These are phyloP conservation scores for Raddia distichophylla DNA, from an alignment of 176 grass and related monocot genomes.

Conservation along the genomic window DNA sequence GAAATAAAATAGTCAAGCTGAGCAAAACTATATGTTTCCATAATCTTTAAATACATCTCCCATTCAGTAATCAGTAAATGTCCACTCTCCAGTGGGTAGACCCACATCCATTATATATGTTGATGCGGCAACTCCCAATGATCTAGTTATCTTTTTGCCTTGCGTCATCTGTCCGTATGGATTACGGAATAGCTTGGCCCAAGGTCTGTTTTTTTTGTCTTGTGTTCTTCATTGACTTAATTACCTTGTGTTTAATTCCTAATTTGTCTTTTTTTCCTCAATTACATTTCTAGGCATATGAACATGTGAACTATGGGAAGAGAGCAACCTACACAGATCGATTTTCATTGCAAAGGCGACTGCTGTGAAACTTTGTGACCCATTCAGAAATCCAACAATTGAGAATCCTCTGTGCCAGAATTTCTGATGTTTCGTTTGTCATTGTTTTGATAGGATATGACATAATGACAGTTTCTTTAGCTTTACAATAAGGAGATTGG, in stretches of 20 bases:
- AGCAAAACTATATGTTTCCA: neutral
- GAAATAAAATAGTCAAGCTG: neutral
- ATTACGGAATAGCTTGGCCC: neutral
- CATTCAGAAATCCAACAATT: neutral
- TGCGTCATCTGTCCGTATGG: neutral
- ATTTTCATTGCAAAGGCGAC: neutral
- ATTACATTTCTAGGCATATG: slow-evolving; percentile 18
- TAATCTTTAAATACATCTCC: neutral
- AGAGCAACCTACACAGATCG: neutral
- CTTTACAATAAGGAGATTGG: neutral
- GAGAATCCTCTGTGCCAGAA: slow-evolving; percentile 6
- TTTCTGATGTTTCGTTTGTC: neutral
- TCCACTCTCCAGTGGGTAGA: too few relatives aligned
- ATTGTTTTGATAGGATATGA: neutral
- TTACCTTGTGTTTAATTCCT: neutral
- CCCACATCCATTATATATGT: neutral
- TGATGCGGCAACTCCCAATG: too few relatives aligned
- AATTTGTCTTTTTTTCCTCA: neutral
- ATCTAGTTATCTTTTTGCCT: neutral
- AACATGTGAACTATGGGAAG: neutral
- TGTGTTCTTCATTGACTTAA: neutral
- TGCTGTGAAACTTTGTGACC: slow-evolving; percentile 1
- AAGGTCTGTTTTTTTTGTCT: neutral
- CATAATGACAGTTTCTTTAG: neutral
- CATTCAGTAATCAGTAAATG: neutral